These are phyloP conservation scores for Pleurotus tuber-regium DNA, from an alignment of 768 basidiomycete genomes.

Conservation along the genomic window DNA sequence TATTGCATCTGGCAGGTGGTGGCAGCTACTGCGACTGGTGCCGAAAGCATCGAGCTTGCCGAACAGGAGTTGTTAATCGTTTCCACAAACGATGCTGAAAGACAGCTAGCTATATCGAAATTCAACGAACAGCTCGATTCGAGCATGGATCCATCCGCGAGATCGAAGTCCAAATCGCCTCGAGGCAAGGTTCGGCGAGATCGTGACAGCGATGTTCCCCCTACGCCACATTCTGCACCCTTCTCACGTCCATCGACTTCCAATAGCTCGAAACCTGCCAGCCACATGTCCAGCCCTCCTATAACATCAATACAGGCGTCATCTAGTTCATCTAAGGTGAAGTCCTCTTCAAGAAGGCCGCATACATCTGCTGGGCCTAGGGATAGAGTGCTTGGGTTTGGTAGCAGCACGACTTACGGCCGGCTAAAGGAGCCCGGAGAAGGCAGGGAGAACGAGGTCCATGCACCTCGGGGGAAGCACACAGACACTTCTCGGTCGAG, in stretches of 20 bases:
- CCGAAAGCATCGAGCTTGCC: conserved; percentile 67
- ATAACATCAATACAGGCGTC: not conserved
- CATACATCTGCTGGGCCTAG: conserved; percentile 76
- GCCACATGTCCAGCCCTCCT: conserved; percentile 3
- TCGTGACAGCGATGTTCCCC: conserved; percentile 24
- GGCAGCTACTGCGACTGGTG: conserved; percentile 53
- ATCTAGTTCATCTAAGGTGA: conserved; percentile 21
- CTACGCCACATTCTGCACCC: conserved; percentile 40
- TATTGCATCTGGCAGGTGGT: conserved; percentile 33
- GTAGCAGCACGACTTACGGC: conserved; percentile 11
- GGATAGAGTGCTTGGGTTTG: conserved; percentile 44
- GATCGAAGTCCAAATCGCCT: conserved; percentile 59
- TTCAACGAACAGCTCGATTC: conserved; percentile 44
- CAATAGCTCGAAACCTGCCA: conserved; percentile 8
- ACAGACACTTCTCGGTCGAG: conserved; percentile 3
- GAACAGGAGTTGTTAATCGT: conserved; percentile 66
- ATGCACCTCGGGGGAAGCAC: conserved; percentile 1
- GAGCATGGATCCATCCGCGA: conserved; percentile 23
- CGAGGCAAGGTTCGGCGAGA: conserved; percentile 37
- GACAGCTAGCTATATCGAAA: conserved; percentile 60
- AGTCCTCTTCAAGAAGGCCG: conserved; percentile 45
- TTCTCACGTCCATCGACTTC: conserved; percentile 8
- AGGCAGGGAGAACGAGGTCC: conserved; percentile 9
- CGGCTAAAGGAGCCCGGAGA: conserved; percentile 10
- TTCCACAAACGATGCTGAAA: conserved; percentile 69